Percentiles rank a stretch among this genome's conserved stretches.
Evolutionary conservation across 1,139 yeast genomes (phyloP).

Genomic region (Saccharomyces hybrid): DNA sequence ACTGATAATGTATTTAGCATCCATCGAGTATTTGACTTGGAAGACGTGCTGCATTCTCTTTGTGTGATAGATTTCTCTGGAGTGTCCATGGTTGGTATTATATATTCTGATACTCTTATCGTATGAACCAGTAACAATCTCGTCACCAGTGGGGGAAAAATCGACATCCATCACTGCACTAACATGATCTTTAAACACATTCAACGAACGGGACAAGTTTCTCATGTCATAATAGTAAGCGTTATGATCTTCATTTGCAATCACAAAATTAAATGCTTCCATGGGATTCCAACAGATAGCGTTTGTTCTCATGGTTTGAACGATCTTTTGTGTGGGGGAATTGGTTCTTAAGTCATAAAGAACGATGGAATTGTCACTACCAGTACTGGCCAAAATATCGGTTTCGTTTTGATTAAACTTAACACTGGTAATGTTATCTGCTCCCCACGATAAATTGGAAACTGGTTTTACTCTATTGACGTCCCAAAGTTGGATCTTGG

Average conservation of each 20-base stretch:
- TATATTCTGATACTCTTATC: slow-evolving; percentile 86
- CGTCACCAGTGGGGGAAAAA: slow-evolving; percentile 95
- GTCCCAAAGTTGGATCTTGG: slow-evolving; percentile 85
- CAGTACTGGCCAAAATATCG: slow-evolving; percentile 81
- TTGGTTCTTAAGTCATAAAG: slow-evolving; percentile 89
- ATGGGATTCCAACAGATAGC: slow-evolving; percentile 94
- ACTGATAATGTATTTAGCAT: slow-evolving; percentile 73
- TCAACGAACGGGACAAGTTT: slow-evolving; percentile 66
- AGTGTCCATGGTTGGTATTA: slow-evolving; percentile 74
- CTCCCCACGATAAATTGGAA: slow-evolving; percentile 86
- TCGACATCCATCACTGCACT: slow-evolving; percentile 93
- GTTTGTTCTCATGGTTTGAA: slow-evolving; percentile 75
- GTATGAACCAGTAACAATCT: slow-evolving; percentile 88
- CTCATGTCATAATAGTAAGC: slow-evolving; percentile 95
- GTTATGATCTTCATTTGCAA: slow-evolving; percentile 92
- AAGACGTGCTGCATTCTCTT: slow-evolving; percentile 95
- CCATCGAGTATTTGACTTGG: slow-evolving; percentile 77
- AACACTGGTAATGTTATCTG: slow-evolving; percentile 77
- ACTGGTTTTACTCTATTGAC: slow-evolving; percentile 67
- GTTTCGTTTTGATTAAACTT: slow-evolving; percentile 88
- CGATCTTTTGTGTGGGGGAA: slow-evolving; percentile 85
- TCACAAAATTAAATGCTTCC: slow-evolving; percentile 91
- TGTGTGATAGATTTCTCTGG: slow-evolving; percentile 91
- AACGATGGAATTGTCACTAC: slow-evolving; percentile 84
- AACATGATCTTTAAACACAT: slow-evolving; percentile 90